phyloP scores from a whole-genome alignment of 768 basidiomycete species.

The Infundibulicybe gibba region DNA sequence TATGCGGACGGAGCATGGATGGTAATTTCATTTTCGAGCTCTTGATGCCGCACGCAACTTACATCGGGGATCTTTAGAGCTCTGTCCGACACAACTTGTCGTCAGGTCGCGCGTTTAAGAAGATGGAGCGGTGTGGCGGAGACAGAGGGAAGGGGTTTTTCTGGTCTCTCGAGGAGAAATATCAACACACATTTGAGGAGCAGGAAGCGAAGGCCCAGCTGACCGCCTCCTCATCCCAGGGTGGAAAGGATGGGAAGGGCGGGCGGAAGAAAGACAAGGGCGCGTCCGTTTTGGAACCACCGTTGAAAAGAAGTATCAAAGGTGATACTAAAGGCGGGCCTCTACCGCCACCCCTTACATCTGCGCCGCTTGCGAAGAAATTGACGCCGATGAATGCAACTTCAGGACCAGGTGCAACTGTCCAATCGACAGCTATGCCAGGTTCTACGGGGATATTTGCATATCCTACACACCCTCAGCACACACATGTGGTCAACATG shows the following conservation, averaged over 20 bases:
- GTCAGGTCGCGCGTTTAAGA: conserved; percentile 87
- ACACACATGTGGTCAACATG: conserved; percentile 14
- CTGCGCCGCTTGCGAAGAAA: conserved; percentile 55
- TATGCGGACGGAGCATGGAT: conserved; percentile 90
- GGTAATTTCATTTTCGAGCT: conserved; percentile 41
- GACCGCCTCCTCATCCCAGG: conserved; percentile 21
- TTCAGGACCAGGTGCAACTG: conserved; percentile 7
- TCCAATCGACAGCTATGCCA: conserved; percentile 15
- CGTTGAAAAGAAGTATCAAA: conserved; percentile 68
- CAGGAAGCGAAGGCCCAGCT: conserved; percentile 56
- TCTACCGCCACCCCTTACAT: conserved; percentile 68
- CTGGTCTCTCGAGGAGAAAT: conserved; percentile 84
- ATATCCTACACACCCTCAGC: conserved; percentile 32
- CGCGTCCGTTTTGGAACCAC: conserved; percentile 48
- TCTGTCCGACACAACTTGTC: conserved; percentile 96
- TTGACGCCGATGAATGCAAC: conserved; percentile 19
- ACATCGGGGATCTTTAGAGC: conserved; percentile 48
- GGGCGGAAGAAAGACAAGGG: conserved; percentile 61
- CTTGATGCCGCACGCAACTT: conserved; percentile 4
- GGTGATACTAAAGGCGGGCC: conserved; percentile 54
- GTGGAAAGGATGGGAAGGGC: conserved; percentile 30
- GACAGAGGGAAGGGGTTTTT: conserved; percentile 91
- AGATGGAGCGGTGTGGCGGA: conserved; percentile 80
- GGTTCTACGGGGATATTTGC: conserved; percentile 36
- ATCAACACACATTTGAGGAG: conserved; percentile 65